These are phyloP conservation scores for Fusarium robinianum DNA, from an alignment of 2,329 filamentous ascomycete species.

Conservation along the genomic window DNA sequence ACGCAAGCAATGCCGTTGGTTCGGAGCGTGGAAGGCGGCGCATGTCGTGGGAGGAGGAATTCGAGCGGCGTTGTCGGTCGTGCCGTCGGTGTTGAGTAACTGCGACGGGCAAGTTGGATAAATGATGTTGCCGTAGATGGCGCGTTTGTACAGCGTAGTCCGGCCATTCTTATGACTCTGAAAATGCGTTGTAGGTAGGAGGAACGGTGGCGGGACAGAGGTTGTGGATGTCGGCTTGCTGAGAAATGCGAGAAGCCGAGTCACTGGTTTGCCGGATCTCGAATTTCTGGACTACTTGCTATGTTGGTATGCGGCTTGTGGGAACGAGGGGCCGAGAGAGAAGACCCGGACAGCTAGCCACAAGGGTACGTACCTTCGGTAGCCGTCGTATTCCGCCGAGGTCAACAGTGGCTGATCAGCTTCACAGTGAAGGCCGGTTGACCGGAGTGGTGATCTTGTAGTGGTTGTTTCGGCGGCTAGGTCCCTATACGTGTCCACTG, in stretches of 20 bases:
- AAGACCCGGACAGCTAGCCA: conserved; percentile 17
- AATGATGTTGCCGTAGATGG: conserved; percentile 47
- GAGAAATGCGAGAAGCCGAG: conserved; percentile 37
- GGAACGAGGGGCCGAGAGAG: conserved; percentile 25
- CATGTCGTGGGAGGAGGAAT: conserved; percentile 46
- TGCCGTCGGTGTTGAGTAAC: conserved; percentile 36
- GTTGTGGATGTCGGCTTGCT: conserved; percentile 30
- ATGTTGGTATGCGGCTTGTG: conserved; percentile 1
- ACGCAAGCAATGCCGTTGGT: background rate
- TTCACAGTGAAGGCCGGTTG: no score
- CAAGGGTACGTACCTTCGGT: conserved; percentile 20
- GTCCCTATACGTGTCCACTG: no score
- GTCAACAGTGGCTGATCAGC: background rate
- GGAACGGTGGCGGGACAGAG: conserved; percentile 11
- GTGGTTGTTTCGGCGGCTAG: no score
- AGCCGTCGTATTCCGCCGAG: conserved; percentile 12
- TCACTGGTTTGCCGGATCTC: conserved; percentile 25
- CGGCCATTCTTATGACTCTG: conserved; percentile 37
- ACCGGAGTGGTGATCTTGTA: no score
- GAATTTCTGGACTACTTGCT: conserved; percentile 28
- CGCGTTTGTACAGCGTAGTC: conserved; percentile 46
- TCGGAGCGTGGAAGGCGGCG: conserved; percentile 16
- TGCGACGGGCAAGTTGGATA: conserved; percentile 47
- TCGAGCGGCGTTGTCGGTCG: conserved; percentile 41
- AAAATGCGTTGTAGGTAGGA: conserved; percentile 6